Conservation (phyloP, 768 basidiomycete species). For the Rubroboletus satanas region DNA sequence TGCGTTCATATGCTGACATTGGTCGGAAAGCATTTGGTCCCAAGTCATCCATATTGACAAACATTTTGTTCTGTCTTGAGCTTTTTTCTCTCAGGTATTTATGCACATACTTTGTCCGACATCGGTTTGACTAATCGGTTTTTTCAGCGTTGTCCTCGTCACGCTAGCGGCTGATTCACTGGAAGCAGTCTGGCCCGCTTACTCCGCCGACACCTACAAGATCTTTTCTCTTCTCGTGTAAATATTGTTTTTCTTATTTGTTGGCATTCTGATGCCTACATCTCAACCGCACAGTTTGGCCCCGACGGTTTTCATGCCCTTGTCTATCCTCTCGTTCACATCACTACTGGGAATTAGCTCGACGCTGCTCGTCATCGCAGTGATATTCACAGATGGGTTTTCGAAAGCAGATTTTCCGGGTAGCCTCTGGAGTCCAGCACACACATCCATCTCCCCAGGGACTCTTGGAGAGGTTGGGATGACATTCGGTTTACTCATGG, state of each 20-base stretch:
- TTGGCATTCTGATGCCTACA: background rate
- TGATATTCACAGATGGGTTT: slow-evolving; percentile 81
- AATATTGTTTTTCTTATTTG: slow-evolving; percentile 18
- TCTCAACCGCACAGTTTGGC: slow-evolving; percentile 51
- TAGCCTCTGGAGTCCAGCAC: slow-evolving; percentile 71
- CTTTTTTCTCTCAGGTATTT: slow-evolving; percentile 75
- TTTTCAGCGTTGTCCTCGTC: slow-evolving; percentile 72
- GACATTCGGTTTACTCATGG: slow-evolving; percentile 88
- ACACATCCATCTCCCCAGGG: slow-evolving; percentile 57
- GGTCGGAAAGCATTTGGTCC: slow-evolving; percentile 85
- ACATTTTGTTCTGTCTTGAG: slow-evolving; percentile 79
- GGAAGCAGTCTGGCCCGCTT: slow-evolving; percentile 62
- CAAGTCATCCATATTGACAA: slow-evolving; percentile 60
- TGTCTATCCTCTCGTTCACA: slow-evolving; percentile 82
- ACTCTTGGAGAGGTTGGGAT: slow-evolving; percentile 62
- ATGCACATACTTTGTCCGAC: background rate
- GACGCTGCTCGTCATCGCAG: slow-evolving; percentile 65
- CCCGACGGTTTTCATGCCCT: slow-evolving; percentile 81
- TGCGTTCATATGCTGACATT: slow-evolving; percentile 87
- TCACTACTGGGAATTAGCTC: slow-evolving; percentile 85
- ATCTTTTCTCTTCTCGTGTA: slow-evolving; percentile 68
- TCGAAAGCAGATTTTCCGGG: slow-evolving; percentile 71
- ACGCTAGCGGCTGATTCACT: slow-evolving; percentile 88
- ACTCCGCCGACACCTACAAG: slow-evolving; percentile 73
- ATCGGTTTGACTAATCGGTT: background rate